Evolutionary conservation across 78 protist species (phyloP).

Genomic region (slime mould (Dictyostelium discoideum)): dicty_2.7 NC_007089.4:3125501-3126000

Average conservation of each 20-base stretch:
- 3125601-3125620: slow-evolving; percentile 93
- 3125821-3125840: slow-evolving; percentile 89
- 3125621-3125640: slow-evolving; percentile 94
- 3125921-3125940: slow-evolving; percentile 96
- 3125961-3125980: slow-evolving; percentile 94
- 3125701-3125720: slow-evolving; percentile 98
- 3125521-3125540: slow-evolving; percentile 97
- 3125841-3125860: slow-evolving; percentile 96
- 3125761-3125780: slow-evolving; percentile 98
- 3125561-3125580: slow-evolving; percentile 49
- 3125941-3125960: slow-evolving; percentile 96
- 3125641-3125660: slow-evolving; percentile 85
- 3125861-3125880: slow-evolving; percentile 96
- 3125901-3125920: slow-evolving; percentile 90
- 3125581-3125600: slow-evolving; percentile 83
- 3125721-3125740: slow-evolving; percentile 97
- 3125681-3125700: slow-evolving; percentile 99
- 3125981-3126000: slow-evolving; percentile 98
- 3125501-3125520: slow-evolving; percentile 94
- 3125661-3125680: slow-evolving; percentile 98
- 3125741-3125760: slow-evolving; percentile 96
- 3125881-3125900: slow-evolving; percentile 95
- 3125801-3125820: slow-evolving; percentile 75
- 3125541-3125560: slow-evolving; percentile 93
- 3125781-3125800: slow-evolving; percentile 90